Evolutionary conservation across 2,329 filamentous ascomycete species (phyloP).

Genomic region (Colletotrichum neosansevieriae): DNA sequence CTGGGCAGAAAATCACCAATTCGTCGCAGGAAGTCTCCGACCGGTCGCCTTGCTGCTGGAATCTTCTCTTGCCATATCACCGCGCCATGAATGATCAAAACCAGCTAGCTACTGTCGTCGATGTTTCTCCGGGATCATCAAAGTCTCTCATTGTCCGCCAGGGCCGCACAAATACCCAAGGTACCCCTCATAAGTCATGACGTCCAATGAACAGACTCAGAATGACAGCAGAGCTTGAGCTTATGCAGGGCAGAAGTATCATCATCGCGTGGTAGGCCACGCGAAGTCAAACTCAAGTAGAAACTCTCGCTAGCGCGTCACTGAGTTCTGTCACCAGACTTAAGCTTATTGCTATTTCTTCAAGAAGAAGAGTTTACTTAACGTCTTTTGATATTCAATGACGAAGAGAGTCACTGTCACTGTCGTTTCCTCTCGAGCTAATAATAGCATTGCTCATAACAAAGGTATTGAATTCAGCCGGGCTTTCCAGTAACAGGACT

Average conservation of each 20-base stretch:
- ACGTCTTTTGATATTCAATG: neutral
- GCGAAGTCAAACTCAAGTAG: conserved; percentile 1
- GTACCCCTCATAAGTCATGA: conserved; percentile 9
- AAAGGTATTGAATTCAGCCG: too few relatives aligned
- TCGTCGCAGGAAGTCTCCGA: too few relatives aligned
- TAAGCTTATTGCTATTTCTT: conserved; percentile 28
- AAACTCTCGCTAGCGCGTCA: conserved; percentile 8
- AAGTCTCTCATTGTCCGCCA: neutral
- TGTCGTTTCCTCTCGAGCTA: neutral
- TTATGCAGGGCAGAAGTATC: conserved; percentile 9
- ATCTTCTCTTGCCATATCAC: too few relatives aligned
- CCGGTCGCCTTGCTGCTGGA: neutral
- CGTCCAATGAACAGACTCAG: conserved; percentile 15
- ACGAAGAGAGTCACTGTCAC: neutral
- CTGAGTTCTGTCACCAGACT: conserved; percentile 34
- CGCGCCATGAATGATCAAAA: too few relatives aligned
- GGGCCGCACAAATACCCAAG: neutral
- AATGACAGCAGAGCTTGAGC: conserved; percentile 14
- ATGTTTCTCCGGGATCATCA: neutral
- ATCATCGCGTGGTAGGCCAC: neutral
- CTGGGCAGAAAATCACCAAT: neutral
- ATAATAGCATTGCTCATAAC: neutral
- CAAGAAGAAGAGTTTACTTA: neutral
- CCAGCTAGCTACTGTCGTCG: too few relatives aligned
- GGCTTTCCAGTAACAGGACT: too few relatives aligned